Evolutionary conservation across 1,284 basidiomycete genomes (phyloP).

Genomic region (Ganoderma meredithae): DNA sequence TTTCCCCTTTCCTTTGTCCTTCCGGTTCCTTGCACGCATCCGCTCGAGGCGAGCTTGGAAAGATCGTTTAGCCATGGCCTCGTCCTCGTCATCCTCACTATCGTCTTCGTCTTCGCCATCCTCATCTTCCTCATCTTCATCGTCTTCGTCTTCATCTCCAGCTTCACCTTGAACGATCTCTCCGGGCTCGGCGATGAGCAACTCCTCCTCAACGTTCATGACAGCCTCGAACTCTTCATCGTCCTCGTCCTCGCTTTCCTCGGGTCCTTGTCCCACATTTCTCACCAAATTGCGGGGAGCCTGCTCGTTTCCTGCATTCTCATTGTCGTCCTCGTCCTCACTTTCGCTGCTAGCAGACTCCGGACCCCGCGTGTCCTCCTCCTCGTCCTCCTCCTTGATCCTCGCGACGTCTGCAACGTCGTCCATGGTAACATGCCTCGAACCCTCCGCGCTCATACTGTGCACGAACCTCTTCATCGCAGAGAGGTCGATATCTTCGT

Average conservation of each 20-base stretch:
- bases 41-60: conserved; percentile 62
- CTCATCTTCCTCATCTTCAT: conserved; percentile 36
- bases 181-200: conserved; percentile 42
- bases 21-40: conserved; percentile 45
- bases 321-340: conserved; percentile 29
- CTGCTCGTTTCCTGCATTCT: neutral
- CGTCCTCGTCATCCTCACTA: conserved; percentile 47
- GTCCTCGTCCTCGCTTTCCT: conserved; percentile 31
- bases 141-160: conserved; percentile 31
- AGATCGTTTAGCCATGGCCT: conserved; percentile 52
- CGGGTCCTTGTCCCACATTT: conserved; percentile 23
- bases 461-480: conserved; percentile 64
- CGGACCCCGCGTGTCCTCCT: conserved; percentile 34
- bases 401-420: conserved; percentile 65
- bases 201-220: conserved; percentile 40
- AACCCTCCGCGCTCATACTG: conserved; percentile 57
- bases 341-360: conserved; percentile 56
- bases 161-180: conserved; percentile 19
- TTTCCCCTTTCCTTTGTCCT: conserved; percentile 55
- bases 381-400: conserved; percentile 63
- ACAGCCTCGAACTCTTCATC: conserved; percentile 37
- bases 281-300: conserved; percentile 15
- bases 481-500: conserved; percentile 54
- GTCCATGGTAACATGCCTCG: conserved; percentile 64
- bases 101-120: conserved; percentile 40